A percentile compares a stretch with the other conserved stretches of the same genome.
These are phyloP conservation scores for Tolypocladium sp. DNA, from an alignment of 2,329 filamentous ascomycete genomes.

Conservation along the genomic window DNA sequence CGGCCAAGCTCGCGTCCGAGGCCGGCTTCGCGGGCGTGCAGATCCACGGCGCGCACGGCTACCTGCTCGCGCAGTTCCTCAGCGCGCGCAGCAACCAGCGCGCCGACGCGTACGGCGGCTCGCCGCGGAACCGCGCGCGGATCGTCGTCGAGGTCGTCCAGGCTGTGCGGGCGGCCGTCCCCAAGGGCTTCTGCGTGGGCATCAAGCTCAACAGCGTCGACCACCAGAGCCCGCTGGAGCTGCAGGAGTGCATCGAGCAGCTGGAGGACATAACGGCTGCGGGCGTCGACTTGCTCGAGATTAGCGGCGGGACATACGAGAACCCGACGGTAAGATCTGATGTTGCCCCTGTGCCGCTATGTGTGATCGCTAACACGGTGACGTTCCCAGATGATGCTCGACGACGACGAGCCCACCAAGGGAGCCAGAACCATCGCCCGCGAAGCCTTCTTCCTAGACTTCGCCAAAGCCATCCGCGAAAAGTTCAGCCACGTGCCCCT, in stretches of 20 bases:
- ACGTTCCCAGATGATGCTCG: background rate
- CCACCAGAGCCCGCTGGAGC: conserved; percentile 33
- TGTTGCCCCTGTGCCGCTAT: background rate
- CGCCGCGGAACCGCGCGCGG: conserved; percentile 34
- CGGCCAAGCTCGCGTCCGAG: conserved; percentile 36
- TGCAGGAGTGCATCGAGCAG: conserved; percentile 49
- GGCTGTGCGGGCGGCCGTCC: conserved; percentile 28
- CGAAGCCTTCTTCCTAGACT: conserved; percentile 62
- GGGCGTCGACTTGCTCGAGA: conserved; percentile 58
- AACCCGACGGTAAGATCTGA: conserved; percentile 30
- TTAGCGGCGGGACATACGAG: conserved; percentile 55
- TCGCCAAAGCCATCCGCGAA: conserved; percentile 41
- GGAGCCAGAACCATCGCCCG: conserved; percentile 34
- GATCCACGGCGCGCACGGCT: conserved; percentile 45
- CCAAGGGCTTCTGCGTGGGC: conserved; percentile 35
- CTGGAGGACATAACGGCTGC: conserved; percentile 37
- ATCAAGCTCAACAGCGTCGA: conserved; percentile 51
- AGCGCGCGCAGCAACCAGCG: conserved; percentile 39
- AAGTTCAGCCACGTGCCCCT: conserved; percentile 34
- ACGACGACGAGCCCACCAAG: background rate
- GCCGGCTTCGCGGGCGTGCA: conserved; percentile 37
- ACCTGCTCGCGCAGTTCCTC: conserved; percentile 48
- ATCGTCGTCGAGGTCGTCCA: conserved; percentile 42
- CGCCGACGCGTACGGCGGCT: conserved; percentile 47
- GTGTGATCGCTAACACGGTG: background rate